Percentiles rank a stretch among this genome's conserved stretches.
Evolutionary conservation across 148 eudicot species (phyloP).

Genomic region (Rhododendron williamsianum): DNA sequence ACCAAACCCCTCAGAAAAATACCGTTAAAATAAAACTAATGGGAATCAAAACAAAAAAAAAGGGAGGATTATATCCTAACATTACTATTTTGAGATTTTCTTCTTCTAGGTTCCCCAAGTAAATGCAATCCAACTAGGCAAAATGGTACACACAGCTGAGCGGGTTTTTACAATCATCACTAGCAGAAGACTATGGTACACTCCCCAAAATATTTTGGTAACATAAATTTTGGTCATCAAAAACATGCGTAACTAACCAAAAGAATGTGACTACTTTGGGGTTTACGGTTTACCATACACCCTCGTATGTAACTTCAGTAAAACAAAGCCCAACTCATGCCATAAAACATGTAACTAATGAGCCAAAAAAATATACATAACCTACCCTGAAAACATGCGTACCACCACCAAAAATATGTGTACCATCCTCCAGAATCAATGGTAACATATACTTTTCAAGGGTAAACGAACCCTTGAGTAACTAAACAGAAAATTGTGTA

Average conservation of each 20-base stretch:
- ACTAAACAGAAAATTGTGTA: neutral
- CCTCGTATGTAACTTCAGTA: neutral
- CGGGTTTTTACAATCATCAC: neutral
- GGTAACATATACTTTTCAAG: too few species aligned
- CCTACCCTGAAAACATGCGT: neutral
- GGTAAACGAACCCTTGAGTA: neutral
- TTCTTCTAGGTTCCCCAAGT: neutral
- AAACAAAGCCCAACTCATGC: neutral
- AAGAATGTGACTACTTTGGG: neutral
- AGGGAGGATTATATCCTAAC: neutral
- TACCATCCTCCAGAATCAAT: neutral
- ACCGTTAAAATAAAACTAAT: neutral
- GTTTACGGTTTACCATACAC: neutral
- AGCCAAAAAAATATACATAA: neutral
- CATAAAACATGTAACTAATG: too few species aligned
- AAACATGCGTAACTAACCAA: neutral
- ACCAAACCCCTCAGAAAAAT: conserved; percentile 3
- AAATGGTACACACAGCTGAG: neutral
- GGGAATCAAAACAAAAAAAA: neutral
- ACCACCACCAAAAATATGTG: too few species aligned
- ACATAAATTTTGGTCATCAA: neutral
- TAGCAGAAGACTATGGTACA: neutral
- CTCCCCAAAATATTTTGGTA: neutral
- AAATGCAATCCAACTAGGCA: neutral
- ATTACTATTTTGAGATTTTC: neutral